Base-by-base conservation (phyloP, 78 protist species). In the Dictyostelium capitatum region DNA sequence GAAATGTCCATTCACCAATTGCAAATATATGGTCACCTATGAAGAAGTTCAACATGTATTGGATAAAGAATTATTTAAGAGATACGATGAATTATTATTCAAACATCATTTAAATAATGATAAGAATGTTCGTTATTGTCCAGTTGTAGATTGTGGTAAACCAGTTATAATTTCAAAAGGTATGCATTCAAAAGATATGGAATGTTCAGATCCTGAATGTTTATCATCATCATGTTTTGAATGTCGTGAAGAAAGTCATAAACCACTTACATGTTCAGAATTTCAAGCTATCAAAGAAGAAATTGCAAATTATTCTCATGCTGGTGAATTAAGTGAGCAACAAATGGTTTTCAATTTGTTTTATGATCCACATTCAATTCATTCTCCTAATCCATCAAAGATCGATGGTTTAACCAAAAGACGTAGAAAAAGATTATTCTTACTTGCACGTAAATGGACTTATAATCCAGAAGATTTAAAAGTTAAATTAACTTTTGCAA, bases 31-130 rank as follows among this genome's bases (percentile, higher is more conserved):
- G 2, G 47, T 79, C 3, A 47, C 84, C 23, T 87, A 77, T 65
- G 72, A 59, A 37, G 93, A 87, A 20, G 83, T 47, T 6, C 62
- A 77, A 43, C 93, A 87, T 28, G n/a, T 87, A n/a, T 23, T 87
- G 6, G 9, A 64, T 19, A 43, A 10, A 48, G 50, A 56, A 25
- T 7, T 23, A 2, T 87, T 87, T 64, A 79, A 47, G 30, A 41
- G 23, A 4, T 87, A 87, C 30, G 93, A 87, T 77, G 23, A 17
- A 9, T 12, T 59, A 14, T 32, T 87, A 14, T 32, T 87, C 0
- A n/a, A 23, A 1, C 6, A 5, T 6, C 28, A n/a, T 11, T 10
- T 87, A 4, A 5, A 51, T 41, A 87, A 78, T 0, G 81, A 54
- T 28, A 64, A 19, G 46, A 87, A 87, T 25, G 9, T 53, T 19